Evolutionary conservation across 208 protist species (phyloP), one percentile per base, ranked within the genome.

Genomic region (Trypanosoma brucei): DNA sequence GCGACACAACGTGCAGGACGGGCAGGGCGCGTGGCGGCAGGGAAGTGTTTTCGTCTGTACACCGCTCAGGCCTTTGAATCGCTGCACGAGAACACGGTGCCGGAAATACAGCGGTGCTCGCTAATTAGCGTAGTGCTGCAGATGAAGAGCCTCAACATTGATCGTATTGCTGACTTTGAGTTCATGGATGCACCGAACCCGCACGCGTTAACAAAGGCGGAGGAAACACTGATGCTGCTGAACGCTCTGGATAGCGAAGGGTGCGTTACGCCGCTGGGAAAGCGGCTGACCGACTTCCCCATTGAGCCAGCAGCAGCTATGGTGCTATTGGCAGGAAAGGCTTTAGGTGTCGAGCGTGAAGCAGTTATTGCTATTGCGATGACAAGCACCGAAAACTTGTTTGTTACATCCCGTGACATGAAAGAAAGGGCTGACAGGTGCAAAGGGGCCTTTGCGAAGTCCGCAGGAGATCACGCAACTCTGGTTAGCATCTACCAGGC

Each of bases 21-120:
- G 55, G 98, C 98, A 0, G 98, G 98, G 13, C 89, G 98, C 63
- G 93, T 97, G 57, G 62, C 83, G 8, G 91, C 98, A 0, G 98
- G 98, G 31, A 98, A 99, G 75, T 99, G 97, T 75, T 99, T 98
- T 76, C 86, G 97, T 11, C 82, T 99, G 6, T 99, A 98, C 83
- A 99, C 98, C 2, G 75, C 89, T 11, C 90, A 81, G 70, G 86
- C 92, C 0, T 99, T 94, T 73, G 89, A 98, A 62, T 92, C 98
- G 42, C 59, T 99, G 44, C 79, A 92, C 7, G 93, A 98, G 38
- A 96, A 91, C 68, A 97, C 94, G 0, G 81, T 98, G 30, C 98
- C 98, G 1, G 98, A 99, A 62, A 99, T 99, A 60, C 95, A 98
- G 62, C 83, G 98, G 38, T 98, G 96, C 48, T 99, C 98, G 59